A percentile compares a stretch with the other conserved stretches of the same genome.
These are phyloP conservation scores for Erodium maritimum DNA, from an alignment of 345 rosid species.

Conservation along the genomic window DNA sequence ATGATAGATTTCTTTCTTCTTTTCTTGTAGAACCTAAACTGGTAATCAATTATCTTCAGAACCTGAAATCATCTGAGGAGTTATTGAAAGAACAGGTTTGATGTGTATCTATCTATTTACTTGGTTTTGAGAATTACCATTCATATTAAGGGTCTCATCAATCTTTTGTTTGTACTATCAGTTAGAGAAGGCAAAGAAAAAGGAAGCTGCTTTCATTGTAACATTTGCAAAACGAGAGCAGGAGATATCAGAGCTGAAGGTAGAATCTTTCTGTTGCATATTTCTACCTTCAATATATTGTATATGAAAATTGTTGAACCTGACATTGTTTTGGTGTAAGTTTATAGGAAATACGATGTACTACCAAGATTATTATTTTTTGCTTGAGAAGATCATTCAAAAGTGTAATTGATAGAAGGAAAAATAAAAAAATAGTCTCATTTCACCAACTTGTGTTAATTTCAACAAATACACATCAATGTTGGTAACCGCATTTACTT, in stretches of 20 bases:
- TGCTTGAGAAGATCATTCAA: background rate
- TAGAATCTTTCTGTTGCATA: constrained; percentile 11
- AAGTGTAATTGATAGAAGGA: background rate
- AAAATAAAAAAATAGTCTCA: background rate
- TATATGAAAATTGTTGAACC: background rate
- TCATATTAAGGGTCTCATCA: constrained; percentile 9
- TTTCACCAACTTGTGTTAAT: background rate
- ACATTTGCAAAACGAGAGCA: constrained; percentile 91
- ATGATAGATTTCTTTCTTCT: background rate
- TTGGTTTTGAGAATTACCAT: background rate
- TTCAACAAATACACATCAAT: background rate
- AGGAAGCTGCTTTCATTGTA: constrained; percentile 95
- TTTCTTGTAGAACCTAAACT: constrained; percentile 58
- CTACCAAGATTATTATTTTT: background rate
- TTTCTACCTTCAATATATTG: background rate
- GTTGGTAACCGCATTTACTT: background rate
- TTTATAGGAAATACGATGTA: no score
- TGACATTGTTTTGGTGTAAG: background rate
- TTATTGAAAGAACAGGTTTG: constrained; percentile 72
- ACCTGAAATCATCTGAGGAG: constrained; percentile 74
- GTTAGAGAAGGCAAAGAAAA: constrained; percentile 89
- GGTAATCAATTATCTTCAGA: constrained; percentile 62
- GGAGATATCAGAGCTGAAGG: constrained; percentile 91
- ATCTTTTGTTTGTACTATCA: constrained; percentile 25
- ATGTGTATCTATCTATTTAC: constrained; percentile 4